Conservation (phyloP, 345 rosid genomes). For the Eutrema yunnanense region DNA sequence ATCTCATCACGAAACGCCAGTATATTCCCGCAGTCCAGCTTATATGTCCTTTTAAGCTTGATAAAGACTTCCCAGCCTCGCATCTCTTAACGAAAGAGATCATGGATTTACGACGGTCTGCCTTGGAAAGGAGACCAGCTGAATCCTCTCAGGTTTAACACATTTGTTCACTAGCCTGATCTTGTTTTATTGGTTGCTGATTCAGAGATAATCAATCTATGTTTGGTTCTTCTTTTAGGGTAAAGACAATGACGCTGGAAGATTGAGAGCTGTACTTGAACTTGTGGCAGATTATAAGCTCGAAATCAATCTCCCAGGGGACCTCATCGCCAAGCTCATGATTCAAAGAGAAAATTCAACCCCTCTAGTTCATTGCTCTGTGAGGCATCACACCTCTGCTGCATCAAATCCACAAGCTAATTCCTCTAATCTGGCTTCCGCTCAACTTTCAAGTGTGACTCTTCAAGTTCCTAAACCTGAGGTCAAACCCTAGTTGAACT, state of each 20-base stretch:
- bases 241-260: slow-evolving; percentile 8
- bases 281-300: slow-evolving; percentile 12
- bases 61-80: not conserved
- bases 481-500: no score
- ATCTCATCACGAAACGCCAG: not conserved
- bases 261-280: slow-evolving; percentile 16
- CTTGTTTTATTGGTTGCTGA: not conserved
- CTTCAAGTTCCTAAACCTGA: no score
- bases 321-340: slow-evolving; percentile 18
- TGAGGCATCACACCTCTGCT: not conserved
- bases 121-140: not conserved
- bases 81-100: slow-evolving; percentile 13
- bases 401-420: not conserved
- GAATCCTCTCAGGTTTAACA: not conserved
- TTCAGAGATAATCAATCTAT: not conserved
- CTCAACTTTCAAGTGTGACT: no score
- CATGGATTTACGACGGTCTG: not conserved
- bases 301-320: slow-evolving; percentile 1
- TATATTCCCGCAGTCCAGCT: slow-evolving; percentile 13
- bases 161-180: not conserved
- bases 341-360: slow-evolving; percentile 5
- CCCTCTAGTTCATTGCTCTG: not conserved
- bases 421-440: no score
- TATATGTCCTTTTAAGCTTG: slow-evolving; percentile 5
- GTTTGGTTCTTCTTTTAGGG: not conserved